phyloP scores from a whole-genome alignment of 2,329 filamentous ascomycete genomes.

The Clarireedia homoeocarpa region DNA sequence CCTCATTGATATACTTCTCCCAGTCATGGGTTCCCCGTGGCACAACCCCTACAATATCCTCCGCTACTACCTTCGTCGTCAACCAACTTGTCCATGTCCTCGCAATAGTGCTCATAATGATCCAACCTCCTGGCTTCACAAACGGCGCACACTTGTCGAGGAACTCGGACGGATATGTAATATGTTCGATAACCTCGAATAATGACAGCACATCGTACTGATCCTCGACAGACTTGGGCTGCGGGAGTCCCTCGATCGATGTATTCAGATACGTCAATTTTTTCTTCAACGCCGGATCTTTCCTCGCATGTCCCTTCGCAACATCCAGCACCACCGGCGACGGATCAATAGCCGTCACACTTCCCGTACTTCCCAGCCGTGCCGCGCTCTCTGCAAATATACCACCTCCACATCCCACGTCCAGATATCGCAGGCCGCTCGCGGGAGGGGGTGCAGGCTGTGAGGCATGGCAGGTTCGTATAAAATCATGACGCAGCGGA shows the following conservation, averaged over 20 bases:
- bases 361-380: conserved; percentile 51
- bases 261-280: conserved; percentile 68
- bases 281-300: conserved; percentile 58
- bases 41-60: conserved; percentile 80
- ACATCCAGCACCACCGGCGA: conserved; percentile 66
- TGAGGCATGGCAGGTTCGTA: conserved; percentile 60
- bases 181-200: conserved; percentile 95
- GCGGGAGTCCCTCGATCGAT: conserved; percentile 62
- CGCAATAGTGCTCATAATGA: conserved; percentile 87
- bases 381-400: conserved; percentile 91
- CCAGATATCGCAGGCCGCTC: conserved; percentile 61
- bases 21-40: conserved; percentile 93
- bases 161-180: conserved; percentile 68
- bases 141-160: conserved; percentile 64
- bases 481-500: conserved; percentile 89
- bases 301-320: conserved; percentile 65
- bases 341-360: conserved; percentile 72
- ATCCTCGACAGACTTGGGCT: conserved; percentile 32
- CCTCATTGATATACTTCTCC: conserved; percentile 88
- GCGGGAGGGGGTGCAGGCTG: conserved; percentile 35
- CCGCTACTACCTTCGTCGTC: conserved; percentile 85
- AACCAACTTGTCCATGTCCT: conserved; percentile 84
- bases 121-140: conserved; percentile 85
- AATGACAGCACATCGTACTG: conserved; percentile 75
- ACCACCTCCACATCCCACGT: conserved; percentile 91